These are phyloP conservation scores for Starmerella vaccinii DNA, from an alignment of 805 yeast genomes.

Conservation along the genomic window DNA sequence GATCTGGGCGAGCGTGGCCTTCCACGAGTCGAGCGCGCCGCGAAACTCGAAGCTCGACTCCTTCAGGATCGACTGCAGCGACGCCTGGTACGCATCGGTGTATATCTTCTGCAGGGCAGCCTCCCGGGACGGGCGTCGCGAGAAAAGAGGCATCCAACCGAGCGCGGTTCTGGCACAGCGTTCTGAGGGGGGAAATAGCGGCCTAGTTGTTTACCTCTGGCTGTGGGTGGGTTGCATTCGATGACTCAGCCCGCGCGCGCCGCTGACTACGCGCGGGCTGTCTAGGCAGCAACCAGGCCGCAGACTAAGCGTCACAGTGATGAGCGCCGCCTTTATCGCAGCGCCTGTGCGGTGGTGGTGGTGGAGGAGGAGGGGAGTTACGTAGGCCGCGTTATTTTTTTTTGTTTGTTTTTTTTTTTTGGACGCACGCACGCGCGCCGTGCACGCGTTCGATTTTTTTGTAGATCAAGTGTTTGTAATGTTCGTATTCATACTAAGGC, in stretches of 20 bases:
- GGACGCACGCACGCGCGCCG: no score
- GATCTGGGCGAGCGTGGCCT: constrained; percentile 30
- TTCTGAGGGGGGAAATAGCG: background rate
- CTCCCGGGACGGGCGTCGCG: constrained; percentile 22
- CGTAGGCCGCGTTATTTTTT: no score
- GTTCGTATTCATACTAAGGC: no score
- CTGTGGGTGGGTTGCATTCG: constrained; percentile 1
- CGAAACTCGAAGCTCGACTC: constrained; percentile 32
- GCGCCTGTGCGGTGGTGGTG: no score
- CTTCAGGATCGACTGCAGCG: constrained; percentile 34
- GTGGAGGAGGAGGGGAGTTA: no score
- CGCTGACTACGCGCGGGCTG: constrained; percentile 1
- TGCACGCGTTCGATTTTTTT: no score
- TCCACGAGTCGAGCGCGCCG: constrained; percentile 33
- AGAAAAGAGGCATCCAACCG: constrained; percentile 20
- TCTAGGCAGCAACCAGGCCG: background rate
- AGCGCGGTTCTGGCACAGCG: background rate
- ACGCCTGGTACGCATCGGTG: constrained; percentile 35
- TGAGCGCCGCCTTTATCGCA: no score
- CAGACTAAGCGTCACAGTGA: constrained; percentile 9
- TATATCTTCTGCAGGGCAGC: constrained; percentile 31
- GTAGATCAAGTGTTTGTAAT: no score
- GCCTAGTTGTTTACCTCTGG: constrained; percentile 1
- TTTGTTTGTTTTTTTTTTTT: no score
- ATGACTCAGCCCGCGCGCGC: background rate